Base-by-base conservation (phyloP, 2,329 filamentous ascomycete species). In the Dactylellina sp. region DNA sequence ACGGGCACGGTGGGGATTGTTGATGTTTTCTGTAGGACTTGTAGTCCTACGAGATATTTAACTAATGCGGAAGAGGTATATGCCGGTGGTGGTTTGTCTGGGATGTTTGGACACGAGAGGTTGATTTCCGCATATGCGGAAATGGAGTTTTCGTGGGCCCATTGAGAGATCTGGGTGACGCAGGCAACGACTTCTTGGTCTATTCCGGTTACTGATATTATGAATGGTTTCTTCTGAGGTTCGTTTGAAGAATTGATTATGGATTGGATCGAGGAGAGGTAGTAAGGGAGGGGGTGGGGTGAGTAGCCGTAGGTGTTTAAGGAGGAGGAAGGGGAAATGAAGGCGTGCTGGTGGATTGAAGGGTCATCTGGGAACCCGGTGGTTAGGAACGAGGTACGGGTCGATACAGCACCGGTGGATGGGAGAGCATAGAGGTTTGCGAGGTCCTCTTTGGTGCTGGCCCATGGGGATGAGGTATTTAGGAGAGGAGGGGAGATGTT, bases 381-480 rank as follows among this genome's bases (percentile, higher is more conserved):
- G 7, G 82, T 75, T 14, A 90, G 80, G 4, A 91, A 84, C 1
- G 87, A 87, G 0, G 91, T 94, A 11, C 91, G 85, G 1, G 88
- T 91, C 0, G 91, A 93, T 32, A 93, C 86, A 12, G 90, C 91
- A 71, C 91, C 91, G 0, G 89, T 92, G 60, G 86, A 82, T 0
- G 85, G 83, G 55, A 84, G 88, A 28, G 82, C 79, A 78, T 90
- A 90, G 5, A 93, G 85, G 1, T 81, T 81, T 40, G 82, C 80
- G 2, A 93, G 85, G 75, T 93, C 86, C 2, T 85, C 83, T 3
- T 85, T 80, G 1, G 85, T 87, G 0, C 89, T 91, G 24, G 90
- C 90, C 90, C 90, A 93, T 0, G 91, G 91, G 55, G 87, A 89
- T 28, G 91, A 87, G 0, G 90, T 90, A 81, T 93, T 93, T 76